phyloP scores from a whole-genome alignment of 441 rosid genomes.

The Dalechampia spathulata region DNA sequence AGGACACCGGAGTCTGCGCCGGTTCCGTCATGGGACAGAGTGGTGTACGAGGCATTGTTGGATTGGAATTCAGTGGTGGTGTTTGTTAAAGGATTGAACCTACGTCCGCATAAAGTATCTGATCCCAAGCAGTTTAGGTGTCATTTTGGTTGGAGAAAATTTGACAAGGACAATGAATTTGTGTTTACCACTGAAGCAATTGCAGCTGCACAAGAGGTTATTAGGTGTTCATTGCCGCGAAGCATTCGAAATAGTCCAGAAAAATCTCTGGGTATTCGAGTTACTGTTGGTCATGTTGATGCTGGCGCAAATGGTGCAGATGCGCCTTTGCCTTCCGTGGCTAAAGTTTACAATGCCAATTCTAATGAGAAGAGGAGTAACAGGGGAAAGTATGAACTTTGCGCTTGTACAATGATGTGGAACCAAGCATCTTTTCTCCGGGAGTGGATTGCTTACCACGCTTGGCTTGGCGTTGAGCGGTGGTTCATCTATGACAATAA shows the following conservation, averaged over 20 bases:
- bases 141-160: conserved; percentile 43
- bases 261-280: conserved; percentile 44
- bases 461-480: conserved; percentile 87
- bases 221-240: conserved; percentile 70
- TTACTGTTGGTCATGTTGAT: conserved; percentile 33
- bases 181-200: conserved; percentile 46
- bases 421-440: conserved; percentile 73
- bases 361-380: conserved; percentile 18
- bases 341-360: conserved; percentile 24
- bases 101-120: conserved; percentile 63
- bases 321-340: conserved; percentile 43
- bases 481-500: conserved; percentile 96
- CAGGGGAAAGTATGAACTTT: conserved; percentile 48
- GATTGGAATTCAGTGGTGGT: conserved; percentile 64
- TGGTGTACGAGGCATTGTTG: conserved; percentile 70
- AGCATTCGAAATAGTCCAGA: conserved; percentile 38
- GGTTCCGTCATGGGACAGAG: conserved; percentile 54
- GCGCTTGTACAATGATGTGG: conserved; percentile 94
- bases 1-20: conserved; percentile 12
- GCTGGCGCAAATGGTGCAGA: conserved; percentile 17
- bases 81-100: conserved; percentile 83
- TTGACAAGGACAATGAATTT: conserved; percentile 31
- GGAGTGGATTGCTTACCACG: conserved; percentile 86
- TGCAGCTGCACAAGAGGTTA: conserved; percentile 85
- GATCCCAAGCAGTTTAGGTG: conserved; percentile 62